Percentiles rank a stretch among this genome's conserved stretches.
Evolutionary conservation across 164 flowering plant species (phyloP).

Genomic region (Tetracentron sinense): DNA sequence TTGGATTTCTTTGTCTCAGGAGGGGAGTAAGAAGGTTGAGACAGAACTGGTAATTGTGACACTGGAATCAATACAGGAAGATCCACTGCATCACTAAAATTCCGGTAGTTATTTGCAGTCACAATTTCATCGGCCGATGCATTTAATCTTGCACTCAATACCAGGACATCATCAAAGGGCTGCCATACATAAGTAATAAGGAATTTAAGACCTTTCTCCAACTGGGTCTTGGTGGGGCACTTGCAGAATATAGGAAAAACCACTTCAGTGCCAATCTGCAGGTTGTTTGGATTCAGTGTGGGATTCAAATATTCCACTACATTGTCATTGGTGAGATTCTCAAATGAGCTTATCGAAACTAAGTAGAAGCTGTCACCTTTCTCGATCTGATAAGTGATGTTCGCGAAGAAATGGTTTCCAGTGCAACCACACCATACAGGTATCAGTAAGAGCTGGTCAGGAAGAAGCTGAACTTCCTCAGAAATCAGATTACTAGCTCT

Average conservation of each 20-base stretch:
- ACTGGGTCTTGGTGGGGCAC: conserved; percentile 40
- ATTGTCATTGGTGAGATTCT: conserved; percentile 48
- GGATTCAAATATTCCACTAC: conserved; percentile 53
- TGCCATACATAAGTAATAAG: conserved; percentile 58
- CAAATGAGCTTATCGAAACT: conserved; percentile 36
- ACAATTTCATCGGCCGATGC: conserved; percentile 21
- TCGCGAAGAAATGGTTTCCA: conserved; percentile 38
- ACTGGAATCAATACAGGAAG: conserved; percentile 26
- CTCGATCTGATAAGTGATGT: conserved; percentile 47
- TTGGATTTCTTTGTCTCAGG: neutral
- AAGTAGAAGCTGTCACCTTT: conserved; percentile 46
- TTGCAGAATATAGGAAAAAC: conserved; percentile 55
- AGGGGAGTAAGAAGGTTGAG: conserved; percentile 16
- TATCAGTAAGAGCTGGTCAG: conserved; percentile 48
- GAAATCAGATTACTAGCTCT: conserved; percentile 38
- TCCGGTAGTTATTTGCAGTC: conserved; percentile 24
- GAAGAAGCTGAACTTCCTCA: conserved; percentile 31
- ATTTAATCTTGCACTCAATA: conserved; percentile 25
- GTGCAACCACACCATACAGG: conserved; percentile 59
- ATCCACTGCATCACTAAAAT: conserved; percentile 22
- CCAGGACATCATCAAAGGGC: conserved; percentile 23
- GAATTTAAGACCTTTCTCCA: conserved; percentile 27
- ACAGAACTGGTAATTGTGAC: conserved; percentile 19
- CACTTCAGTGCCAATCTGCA: conserved; percentile 41
- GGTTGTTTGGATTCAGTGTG: conserved; percentile 23